These are phyloP conservation scores for Dactylellina haptotyla DNA, from an alignment of 2,329 filamentous ascomycete genomes.

Conservation along the genomic window DNA sequence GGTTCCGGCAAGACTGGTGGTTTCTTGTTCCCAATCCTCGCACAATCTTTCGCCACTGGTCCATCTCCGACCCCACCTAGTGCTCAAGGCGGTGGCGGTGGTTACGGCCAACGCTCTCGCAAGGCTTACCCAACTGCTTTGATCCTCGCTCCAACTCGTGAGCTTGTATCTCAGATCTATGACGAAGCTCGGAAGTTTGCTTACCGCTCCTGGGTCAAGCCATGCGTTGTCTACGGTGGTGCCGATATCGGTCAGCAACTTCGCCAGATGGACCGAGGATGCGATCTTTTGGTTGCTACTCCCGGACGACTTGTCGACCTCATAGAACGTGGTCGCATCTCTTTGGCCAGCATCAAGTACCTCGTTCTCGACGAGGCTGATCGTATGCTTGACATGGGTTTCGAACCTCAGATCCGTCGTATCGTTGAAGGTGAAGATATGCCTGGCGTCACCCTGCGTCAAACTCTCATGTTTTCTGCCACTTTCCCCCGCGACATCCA, in stretches of 20 bases:
- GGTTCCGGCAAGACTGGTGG: constrained; percentile 99
- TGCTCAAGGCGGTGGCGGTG: constrained; percentile 70
- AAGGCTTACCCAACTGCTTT: constrained; percentile 97
- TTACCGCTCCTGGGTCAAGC: constrained; percentile 98
- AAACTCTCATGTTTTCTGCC: constrained; percentile 99
- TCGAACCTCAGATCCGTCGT: constrained; percentile 98
- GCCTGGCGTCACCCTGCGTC: constrained; percentile 82
- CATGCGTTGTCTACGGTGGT: constrained; percentile 98
- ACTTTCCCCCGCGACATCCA: constrained; percentile 99
- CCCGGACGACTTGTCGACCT: constrained; percentile 97
- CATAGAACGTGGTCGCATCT: constrained; percentile 98
- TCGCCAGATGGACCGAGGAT: constrained; percentile 96
- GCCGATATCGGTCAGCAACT: constrained; percentile 98
- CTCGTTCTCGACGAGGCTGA: constrained; percentile 98
- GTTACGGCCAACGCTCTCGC: constrained; percentile 87
- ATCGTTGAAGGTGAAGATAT: constrained; percentile 99
- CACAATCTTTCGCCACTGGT: constrained; percentile 92
- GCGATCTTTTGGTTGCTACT: constrained; percentile 95
- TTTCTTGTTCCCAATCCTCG: constrained; percentile 98
- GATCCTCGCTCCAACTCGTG: constrained; percentile 95
- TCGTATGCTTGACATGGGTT: constrained; percentile 99
- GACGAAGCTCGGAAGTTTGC: constrained; percentile 98
- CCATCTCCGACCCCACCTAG: constrained; percentile 72
- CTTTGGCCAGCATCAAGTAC: constrained; percentile 98
- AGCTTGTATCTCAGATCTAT: constrained; percentile 98